A percentile compares a stretch with the other conserved stretches of the same genome.
Evolutionary conservation across 2,329 filamentous ascomycete genomes (phyloP).

Genomic region (Phyllosticta paracitricarpa): DNA sequence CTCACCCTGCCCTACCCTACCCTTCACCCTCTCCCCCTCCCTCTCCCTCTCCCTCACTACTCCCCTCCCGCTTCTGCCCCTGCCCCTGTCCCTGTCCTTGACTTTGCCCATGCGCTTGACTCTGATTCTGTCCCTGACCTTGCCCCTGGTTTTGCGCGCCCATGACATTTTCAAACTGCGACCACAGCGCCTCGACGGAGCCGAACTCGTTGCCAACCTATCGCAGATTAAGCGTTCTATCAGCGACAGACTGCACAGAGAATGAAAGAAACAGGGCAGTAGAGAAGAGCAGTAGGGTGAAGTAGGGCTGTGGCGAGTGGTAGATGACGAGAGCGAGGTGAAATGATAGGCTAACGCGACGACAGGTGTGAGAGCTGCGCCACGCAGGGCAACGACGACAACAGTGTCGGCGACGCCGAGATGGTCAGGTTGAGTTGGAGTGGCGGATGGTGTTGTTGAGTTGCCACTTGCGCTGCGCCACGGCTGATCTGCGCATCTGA

Average conservation of each 20-base stretch:
- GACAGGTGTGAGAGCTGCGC: too few species aligned
- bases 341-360: too few species aligned
- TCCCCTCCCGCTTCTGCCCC: neutral
- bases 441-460: neutral
- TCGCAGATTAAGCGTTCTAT: neutral
- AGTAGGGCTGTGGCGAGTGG: neutral
- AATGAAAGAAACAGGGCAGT: neutral
- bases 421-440: neutral
- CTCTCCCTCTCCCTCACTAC: neutral
- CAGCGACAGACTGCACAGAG: too few species aligned
- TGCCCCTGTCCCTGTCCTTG: constrained; percentile 13
- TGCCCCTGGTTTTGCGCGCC: constrained; percentile 36
- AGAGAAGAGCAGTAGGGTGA: neutral
- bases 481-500: neutral
- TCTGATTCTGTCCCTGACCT: constrained; percentile 29
- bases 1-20: neutral
- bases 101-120: constrained; percentile 7
- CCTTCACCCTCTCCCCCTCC: neutral
- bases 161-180: constrained; percentile 95
- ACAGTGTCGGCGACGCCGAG: neutral
- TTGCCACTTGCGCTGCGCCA: neutral
- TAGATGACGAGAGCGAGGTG: too few species aligned
- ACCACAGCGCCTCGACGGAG: constrained; percentile 95
- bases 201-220: constrained; percentile 92
- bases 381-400: too few species aligned